A percentile compares a stretch with the other conserved stretches of the same genome.
These are phyloP conservation scores for Paraphaeosphaeria sporulosa DNA, from an alignment of 2,329 filamentous ascomycete species.

Conservation along the genomic window DNA sequence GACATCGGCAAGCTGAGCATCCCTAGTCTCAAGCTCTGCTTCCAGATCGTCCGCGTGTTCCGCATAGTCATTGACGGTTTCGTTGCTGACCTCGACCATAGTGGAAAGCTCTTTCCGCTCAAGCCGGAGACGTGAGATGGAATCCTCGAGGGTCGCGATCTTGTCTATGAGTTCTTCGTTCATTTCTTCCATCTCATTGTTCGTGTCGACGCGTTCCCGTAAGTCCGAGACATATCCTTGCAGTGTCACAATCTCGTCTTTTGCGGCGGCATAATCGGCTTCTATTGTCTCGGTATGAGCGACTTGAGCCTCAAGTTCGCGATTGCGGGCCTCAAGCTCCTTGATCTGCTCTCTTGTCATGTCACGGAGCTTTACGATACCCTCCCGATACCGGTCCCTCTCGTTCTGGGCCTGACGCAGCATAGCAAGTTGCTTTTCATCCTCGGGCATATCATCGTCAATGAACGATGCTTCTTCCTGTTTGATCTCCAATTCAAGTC, in stretches of 20 bases:
- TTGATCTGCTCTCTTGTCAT: constrained; percentile 85
- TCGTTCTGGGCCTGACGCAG: constrained; percentile 92
- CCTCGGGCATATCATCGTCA: constrained; percentile 82
- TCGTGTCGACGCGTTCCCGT: constrained; percentile 88
- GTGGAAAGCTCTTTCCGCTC: constrained; percentile 88
- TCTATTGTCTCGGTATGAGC: constrained; percentile 46
- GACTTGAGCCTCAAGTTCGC: constrained; percentile 47
- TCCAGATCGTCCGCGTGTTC: constrained; percentile 95
- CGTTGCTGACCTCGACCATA: constrained; percentile 90
- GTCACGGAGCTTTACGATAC: constrained; percentile 83
- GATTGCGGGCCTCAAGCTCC: constrained; percentile 67
- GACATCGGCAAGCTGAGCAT: constrained; percentile 84
- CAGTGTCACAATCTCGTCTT: constrained; percentile 58
- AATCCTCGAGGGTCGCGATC: constrained; percentile 82
- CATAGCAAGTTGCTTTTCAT: constrained; percentile 84
- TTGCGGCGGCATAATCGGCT: constrained; percentile 44
- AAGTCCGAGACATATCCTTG: constrained; percentile 84
- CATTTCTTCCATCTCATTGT: constrained; percentile 88
- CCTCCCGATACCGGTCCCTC: constrained; percentile 86
- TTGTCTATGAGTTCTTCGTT: constrained; percentile 90
- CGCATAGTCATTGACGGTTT: constrained; percentile 90
- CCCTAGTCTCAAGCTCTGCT: constrained; percentile 89
- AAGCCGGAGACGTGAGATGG: constrained; percentile 81
- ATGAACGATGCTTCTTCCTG: constrained; percentile 87
- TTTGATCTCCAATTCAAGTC: constrained; percentile 86